phyloP scores from a whole-genome alignment of 371 early-diverging fungal species.

The Coemansia sp. region DNA sequence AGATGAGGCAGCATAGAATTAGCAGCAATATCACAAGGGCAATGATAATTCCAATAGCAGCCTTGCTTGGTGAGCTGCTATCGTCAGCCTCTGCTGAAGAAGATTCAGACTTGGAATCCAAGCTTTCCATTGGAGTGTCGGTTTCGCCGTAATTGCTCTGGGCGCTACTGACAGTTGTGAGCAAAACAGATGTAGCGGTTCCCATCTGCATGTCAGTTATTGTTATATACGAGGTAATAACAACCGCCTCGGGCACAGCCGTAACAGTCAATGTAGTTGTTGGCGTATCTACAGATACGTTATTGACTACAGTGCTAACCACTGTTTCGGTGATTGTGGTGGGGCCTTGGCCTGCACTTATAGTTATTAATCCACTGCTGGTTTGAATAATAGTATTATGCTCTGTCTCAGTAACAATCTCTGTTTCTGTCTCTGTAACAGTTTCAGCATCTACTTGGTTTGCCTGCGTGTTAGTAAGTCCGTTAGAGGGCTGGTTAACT shows the following conservation, averaged over 20 bases:
- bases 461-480: not conserved
- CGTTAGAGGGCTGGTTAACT: not conserved
- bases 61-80: slow-evolving; percentile 2
- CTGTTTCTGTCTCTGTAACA: slow-evolving; percentile 13
- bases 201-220: not conserved
- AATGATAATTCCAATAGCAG: slow-evolving; percentile 1
- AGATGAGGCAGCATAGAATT: not conserved
- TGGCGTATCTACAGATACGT: not conserved
- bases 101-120: not conserved
- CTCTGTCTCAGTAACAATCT: slow-evolving; percentile 11
- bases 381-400: not conserved
- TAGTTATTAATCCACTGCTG: not conserved
- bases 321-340: not conserved
- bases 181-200: slow-evolving; percentile 10
- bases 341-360: not conserved
- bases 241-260: not conserved
- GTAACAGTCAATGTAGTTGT: slow-evolving; percentile 5
- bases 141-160: not conserved
- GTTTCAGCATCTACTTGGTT: not conserved
- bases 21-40: not conserved
- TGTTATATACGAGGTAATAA: slow-evolving; percentile 8
- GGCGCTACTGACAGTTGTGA: not conserved
- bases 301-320: not conserved
- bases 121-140: not conserved
- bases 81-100: not conserved